These are phyloP conservation scores for Candida pseudoviswanathii DNA, from an alignment of 1,139 yeast species.

Conservation along the genomic window DNA sequence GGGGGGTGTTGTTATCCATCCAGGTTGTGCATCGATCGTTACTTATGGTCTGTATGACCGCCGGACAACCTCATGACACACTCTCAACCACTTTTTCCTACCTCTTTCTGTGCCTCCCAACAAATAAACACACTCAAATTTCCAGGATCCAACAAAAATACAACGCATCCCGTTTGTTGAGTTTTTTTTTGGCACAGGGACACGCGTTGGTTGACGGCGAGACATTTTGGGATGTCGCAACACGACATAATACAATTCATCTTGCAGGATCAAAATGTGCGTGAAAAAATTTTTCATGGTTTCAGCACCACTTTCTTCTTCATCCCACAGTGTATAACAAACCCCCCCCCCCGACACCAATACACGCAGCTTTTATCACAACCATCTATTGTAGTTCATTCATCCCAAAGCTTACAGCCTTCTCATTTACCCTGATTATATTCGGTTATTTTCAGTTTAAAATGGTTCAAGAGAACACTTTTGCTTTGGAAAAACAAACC, in stretches of 20 bases:
- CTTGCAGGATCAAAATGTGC: not conserved
- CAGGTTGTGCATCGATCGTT: too few species aligned
- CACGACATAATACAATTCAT: not conserved
- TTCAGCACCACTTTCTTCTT: not conserved
- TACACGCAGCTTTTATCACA: not conserved
- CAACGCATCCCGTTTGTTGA: not conserved
- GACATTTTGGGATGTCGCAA: not conserved
- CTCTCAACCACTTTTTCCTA: not conserved
- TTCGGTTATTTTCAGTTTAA: slow-evolving; percentile 56
- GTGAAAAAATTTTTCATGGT: not conserved
- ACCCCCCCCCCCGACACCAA: not conserved
- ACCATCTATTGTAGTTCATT: not conserved
- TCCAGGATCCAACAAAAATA: slow-evolving; percentile 1
- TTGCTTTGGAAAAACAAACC: slow-evolving; percentile 44
- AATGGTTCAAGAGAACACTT: slow-evolving; percentile 52
- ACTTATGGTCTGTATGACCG: too few species aligned
- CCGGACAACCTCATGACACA: not conserved
- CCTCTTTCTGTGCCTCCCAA: not conserved
- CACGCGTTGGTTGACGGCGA: not conserved
- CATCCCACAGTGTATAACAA: not conserved
- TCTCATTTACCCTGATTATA: slow-evolving; percentile 54
- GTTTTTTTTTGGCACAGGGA: not conserved
- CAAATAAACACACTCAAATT: not conserved
- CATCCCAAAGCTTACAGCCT: slow-evolving; percentile 48
- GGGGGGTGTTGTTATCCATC: too few species aligned